phyloP scores from a whole-genome alignment of 345 rosid genomes.

The Melastoma malabathricum region DNA sequence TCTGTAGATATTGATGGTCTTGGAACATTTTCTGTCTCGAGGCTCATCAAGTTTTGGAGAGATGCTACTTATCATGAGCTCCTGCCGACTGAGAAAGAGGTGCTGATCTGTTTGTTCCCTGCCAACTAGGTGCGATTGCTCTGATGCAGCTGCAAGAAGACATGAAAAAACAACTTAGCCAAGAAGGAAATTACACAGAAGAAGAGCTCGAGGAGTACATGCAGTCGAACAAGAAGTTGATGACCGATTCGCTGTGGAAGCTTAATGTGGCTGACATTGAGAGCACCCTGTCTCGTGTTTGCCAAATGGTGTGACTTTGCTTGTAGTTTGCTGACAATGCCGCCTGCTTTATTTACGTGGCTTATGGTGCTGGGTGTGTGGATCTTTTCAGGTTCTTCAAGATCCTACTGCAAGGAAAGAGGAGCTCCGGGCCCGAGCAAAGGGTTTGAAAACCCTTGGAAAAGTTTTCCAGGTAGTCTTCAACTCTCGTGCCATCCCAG shows the following conservation, averaged over 20 bases:
- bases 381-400: conserved; percentile 99
- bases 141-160: conserved; percentile 96
- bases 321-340: conserved; percentile 7
- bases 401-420: conserved; percentile 71
- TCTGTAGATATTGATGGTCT: conserved; percentile 16
- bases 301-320: conserved; percentile 69
- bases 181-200: conserved; percentile 78
- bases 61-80: no score
- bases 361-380: no score
- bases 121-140: conserved; percentile 96
- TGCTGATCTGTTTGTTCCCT: no score
- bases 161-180: conserved; percentile 77
- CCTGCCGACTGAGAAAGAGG: no score
- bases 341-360: no score
- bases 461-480: conserved; percentile 79
- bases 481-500: no score
- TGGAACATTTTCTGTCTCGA: no score
- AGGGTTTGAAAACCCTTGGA: conserved; percentile 87
- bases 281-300: conserved; percentile 87
- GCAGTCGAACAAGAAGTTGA: conserved; percentile 74
- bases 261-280: conserved; percentile 97
- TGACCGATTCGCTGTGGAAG: conserved; percentile 96
- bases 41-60: no score
- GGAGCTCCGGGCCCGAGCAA: conserved; percentile 83
- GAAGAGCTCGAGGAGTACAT: conserved; percentile 87